Conservation (phyloP, 225 moss, liverwort and hornwort species). For the Rhytidiadelphus loreus region DNA sequence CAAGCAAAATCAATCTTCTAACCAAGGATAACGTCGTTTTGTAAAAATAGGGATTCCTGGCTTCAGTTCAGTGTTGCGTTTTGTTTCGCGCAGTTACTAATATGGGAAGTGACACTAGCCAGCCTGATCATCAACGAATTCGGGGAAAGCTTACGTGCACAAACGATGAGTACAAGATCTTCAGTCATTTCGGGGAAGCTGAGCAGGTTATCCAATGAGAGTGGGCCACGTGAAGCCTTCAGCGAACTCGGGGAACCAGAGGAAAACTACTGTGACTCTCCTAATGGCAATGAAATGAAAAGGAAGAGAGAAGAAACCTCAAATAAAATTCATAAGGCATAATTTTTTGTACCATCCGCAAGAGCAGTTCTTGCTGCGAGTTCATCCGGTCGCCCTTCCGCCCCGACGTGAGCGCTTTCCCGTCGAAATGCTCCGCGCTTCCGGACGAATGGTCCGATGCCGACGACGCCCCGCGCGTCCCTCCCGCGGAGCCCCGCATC, state of each 20-base stretch:
- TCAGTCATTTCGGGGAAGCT: not conserved
- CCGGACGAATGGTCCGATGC: conserved; percentile 42
- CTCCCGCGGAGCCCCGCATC: not conserved
- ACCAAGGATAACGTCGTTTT: too few relatives aligned
- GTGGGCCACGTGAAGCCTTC: not conserved
- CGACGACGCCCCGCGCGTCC: conserved; percentile 14
- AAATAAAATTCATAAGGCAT: not conserved
- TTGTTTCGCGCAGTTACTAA: not conserved
- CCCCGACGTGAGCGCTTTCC: conserved; percentile 3
- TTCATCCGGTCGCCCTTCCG: conserved; percentile 14
- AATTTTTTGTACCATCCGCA: conserved; percentile 16
- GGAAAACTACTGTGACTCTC: not conserved
- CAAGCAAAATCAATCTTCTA: not conserved
- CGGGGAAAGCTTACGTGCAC: not conserved
- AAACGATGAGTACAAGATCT: not conserved
- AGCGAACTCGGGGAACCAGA: not conserved
- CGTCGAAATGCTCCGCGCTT: conserved; percentile 41
- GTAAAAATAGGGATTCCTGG: not conserved
- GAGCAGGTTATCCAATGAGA: not conserved
- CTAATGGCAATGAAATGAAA: not conserved
- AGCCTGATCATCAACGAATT: not conserved
- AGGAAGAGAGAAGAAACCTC: not conserved
- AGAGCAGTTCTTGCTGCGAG: conserved; percentile 21
- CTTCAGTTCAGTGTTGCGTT: not conserved
- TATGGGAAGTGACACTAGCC: not conserved